Conservation (phyloP, 1,139 yeast genomes). For the Nakaseomyces glabratus region DNA sequence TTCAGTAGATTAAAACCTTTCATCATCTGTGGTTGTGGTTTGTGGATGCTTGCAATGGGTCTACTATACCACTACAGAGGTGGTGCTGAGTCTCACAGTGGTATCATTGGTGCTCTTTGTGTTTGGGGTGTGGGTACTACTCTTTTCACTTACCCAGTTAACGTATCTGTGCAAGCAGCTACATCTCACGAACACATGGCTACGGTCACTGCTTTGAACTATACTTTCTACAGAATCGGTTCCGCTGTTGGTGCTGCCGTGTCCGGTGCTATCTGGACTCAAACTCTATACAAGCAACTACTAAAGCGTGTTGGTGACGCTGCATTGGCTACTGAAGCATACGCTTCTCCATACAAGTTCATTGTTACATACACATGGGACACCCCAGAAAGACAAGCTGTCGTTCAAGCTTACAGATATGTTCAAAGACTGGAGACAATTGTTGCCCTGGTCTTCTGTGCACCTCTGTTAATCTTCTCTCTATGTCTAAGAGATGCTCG, state of each 20-base stretch:
- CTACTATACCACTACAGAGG: constrained; percentile 45
- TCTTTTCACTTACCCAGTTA: constrained; percentile 56
- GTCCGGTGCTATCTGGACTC: constrained; percentile 57
- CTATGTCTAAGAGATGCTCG: constrained; percentile 46
- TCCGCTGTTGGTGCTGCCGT: constrained; percentile 37
- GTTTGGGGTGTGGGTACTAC: constrained; percentile 66
- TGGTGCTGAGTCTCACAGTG: constrained; percentile 37
- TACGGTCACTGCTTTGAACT: constrained; percentile 43
- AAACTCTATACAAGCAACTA: constrained; percentile 33
- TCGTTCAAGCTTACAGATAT: constrained; percentile 47
- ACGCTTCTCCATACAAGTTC: constrained; percentile 42
- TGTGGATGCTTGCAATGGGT: constrained; percentile 52
- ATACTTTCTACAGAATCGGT: constrained; percentile 48
- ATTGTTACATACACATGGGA: constrained; percentile 45
- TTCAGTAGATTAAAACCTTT: constrained; percentile 50
- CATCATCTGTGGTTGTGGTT: constrained; percentile 45
- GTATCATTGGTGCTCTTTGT: constrained; percentile 56
- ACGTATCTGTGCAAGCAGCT: constrained; percentile 52
- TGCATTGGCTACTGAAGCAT: constrained; percentile 33
- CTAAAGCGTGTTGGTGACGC: constrained; percentile 19
- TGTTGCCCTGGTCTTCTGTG: constrained; percentile 47
- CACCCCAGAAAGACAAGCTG: constrained; percentile 43
- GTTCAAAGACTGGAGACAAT: constrained; percentile 48
- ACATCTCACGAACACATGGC: constrained; percentile 52
- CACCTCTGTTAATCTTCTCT: constrained; percentile 41